Evolutionary conservation across 441 rosid species (phyloP).

Genomic region (Erodium chrysanthum): DNA sequence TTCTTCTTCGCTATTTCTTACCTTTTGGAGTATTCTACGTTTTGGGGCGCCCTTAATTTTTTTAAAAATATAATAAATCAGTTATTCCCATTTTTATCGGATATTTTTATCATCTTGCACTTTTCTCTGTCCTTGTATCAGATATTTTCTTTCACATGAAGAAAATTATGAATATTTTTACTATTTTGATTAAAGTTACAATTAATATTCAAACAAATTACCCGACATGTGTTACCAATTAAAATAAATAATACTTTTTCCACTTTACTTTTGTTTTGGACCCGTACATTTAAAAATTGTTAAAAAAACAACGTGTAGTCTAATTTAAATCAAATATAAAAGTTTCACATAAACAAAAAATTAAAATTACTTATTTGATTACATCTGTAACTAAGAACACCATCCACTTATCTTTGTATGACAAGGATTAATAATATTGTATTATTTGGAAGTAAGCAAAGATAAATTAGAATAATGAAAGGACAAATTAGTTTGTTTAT

Average conservation of each 20-base stretch:
- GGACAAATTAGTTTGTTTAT: not conserved
- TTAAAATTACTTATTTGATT: too few species aligned
- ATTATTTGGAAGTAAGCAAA: not conserved
- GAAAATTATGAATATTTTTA: not conserved
- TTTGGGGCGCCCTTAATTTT: not conserved
- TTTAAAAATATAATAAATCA: not conserved
- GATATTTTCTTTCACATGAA: not conserved
- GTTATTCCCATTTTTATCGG: not conserved
- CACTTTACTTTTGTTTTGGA: too few species aligned
- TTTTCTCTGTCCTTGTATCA: not conserved
- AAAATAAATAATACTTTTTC: too few species aligned
- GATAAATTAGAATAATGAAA: not conserved
- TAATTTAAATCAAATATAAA: too few species aligned
- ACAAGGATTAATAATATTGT: not conserved
- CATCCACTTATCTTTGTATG: not conserved
- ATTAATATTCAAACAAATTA: too few species aligned
- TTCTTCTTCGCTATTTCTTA: not conserved
- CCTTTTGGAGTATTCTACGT: slow-evolving; percentile 10
- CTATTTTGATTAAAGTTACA: too few species aligned
- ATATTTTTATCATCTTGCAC: not conserved
- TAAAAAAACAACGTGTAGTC: too few species aligned
- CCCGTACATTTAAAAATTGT: too few species aligned
- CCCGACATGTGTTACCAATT: too few species aligned
- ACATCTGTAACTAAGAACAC: not conserved
- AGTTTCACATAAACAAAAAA: too few species aligned